phyloP scores from a whole-genome alignment of 805 yeast genomes.

The Starmerella tilneyi region DNA sequence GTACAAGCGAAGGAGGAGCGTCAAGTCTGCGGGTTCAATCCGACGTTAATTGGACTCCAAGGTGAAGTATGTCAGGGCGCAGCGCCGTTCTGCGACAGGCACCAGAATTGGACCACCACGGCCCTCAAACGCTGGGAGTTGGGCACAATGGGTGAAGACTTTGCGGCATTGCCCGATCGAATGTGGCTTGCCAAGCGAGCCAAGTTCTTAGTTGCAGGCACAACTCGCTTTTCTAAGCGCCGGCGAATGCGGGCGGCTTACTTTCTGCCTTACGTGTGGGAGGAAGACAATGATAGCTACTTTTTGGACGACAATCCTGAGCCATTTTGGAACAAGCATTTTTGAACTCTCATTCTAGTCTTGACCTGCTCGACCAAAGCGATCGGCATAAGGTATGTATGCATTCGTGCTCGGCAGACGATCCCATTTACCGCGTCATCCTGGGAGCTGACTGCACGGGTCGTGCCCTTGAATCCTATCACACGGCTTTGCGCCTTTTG shows the following conservation, averaged over 20 bases:
- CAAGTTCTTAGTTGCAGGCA: constrained; percentile 12
- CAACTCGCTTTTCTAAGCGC: constrained; percentile 12
- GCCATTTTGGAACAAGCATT: constrained; percentile 14
- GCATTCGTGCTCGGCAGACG: too few species aligned
- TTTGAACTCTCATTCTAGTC: too few species aligned
- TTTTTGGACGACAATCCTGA: constrained; percentile 12
- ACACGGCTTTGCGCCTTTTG: too few species aligned
- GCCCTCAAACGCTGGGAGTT: background rate
- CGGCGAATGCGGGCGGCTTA: constrained; percentile 7
- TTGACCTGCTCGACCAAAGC: too few species aligned
- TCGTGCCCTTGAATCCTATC: too few species aligned
- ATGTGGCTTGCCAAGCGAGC: constrained; percentile 11
- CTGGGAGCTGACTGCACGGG: too few species aligned
- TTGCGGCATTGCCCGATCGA: constrained; percentile 10
- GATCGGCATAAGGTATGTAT: too few species aligned
- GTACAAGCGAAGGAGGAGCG: background rate
- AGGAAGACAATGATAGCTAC: constrained; percentile 8
- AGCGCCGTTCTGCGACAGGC: constrained; percentile 3
- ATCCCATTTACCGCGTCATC: too few species aligned
- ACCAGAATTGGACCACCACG: constrained; percentile 12
- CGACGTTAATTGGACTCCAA: background rate
- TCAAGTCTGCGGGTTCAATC: constrained; percentile 10
- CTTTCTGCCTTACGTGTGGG: constrained; percentile 17
- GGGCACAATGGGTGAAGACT: background rate
- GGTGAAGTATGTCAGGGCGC: constrained; percentile 3